Evolutionary conservation across 495 filamentous ascomycete species (phyloP), one percentile per base, ranked within the genome.

Genomic region (Lophium mytilinum): DNA sequence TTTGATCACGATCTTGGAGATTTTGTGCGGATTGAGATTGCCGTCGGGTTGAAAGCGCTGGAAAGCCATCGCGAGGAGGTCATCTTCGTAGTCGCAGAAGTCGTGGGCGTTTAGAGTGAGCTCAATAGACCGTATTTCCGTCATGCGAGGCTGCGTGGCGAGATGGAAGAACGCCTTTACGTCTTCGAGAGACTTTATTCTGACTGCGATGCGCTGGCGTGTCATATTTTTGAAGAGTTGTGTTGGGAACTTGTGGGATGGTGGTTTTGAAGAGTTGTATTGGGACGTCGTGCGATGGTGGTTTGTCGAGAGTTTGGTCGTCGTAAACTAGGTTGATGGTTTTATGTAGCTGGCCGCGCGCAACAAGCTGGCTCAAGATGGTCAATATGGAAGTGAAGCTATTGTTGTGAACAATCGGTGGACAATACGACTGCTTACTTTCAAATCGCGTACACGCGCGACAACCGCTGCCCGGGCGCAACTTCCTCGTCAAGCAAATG

Each of bases 51-150:
- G 49, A 37, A 58, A 53, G 3, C 11, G 10, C n/a, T 46, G 18
- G 15, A 58, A 33, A 15, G 50, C 50, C 9, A 58, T 53, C 21
- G 49, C 56, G 0, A 58, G 40, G 30, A 34, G 33, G 49, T 58
- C 56, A 41, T 58, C 56, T 9, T 18, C 17, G 17, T 21, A 47
- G 18, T 45, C 41, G 24, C 45, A 21, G 41, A 35, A 43, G 14
- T 53, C 2, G 30, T 19, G 4, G 4, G 56, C 49, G 50, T 58
- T 52, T 15, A 58, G 37, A 33, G 43, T 24, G 41, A 58, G 50
- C 30, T 57, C 37, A 18, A 57, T 11, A 36, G 34, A 37, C 15
- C 33, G 21, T 9, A 52, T 37, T 17, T 35, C 35, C 9, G 46
- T 17, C 0, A 9, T 18, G 12, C 21, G 18, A 36, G 37, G n/a